phyloP scores from a whole-genome alignment of 2,329 filamentous ascomycete species.

The Trichoderma sp. region DNA sequence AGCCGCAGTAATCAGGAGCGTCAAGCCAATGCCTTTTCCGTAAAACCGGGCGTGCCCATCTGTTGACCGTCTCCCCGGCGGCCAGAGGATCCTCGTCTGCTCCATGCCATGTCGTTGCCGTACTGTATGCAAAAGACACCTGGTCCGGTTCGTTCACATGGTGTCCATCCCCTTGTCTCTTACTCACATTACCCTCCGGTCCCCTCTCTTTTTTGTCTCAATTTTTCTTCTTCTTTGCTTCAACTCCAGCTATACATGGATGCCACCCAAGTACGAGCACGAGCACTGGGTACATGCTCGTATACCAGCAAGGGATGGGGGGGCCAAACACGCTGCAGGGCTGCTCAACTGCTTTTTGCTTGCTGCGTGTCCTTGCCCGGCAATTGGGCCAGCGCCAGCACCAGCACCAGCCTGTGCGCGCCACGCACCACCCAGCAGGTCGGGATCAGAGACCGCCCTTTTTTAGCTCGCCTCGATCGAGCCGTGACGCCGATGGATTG shows the following conservation, averaged over 20 bases:
- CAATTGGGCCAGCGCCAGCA: conserved; percentile 18
- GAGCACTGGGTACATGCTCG: no score
- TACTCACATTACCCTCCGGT: neutral
- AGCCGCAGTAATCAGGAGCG: neutral
- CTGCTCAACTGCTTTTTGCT: conserved; percentile 4
- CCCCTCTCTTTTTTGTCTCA: neutral
- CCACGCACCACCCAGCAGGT: conserved; percentile 24
- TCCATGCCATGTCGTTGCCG: neutral
- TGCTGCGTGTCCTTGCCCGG: conserved; percentile 21
- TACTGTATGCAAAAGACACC: neutral
- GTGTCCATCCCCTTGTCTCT: neutral
- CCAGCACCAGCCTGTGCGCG: conserved; percentile 5
- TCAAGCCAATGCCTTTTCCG: neutral
- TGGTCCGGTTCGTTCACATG: neutral
- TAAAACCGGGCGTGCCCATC: neutral
- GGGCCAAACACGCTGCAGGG: conserved; percentile 13
- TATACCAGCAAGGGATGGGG: neutral
- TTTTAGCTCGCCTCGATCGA: conserved; percentile 25
- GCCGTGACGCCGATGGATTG: conserved; percentile 4
- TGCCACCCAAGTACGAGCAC: neutral
- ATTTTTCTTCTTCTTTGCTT: neutral
- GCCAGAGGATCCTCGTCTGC: neutral
- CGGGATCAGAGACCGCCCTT: conserved; percentile 26
- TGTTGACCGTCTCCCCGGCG: neutral
- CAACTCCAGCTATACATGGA: conserved; percentile 1